Evolutionary conservation across 306 rosid species (phyloP).

Genomic region (barrel medic (Medicago truncatula)): DNA sequence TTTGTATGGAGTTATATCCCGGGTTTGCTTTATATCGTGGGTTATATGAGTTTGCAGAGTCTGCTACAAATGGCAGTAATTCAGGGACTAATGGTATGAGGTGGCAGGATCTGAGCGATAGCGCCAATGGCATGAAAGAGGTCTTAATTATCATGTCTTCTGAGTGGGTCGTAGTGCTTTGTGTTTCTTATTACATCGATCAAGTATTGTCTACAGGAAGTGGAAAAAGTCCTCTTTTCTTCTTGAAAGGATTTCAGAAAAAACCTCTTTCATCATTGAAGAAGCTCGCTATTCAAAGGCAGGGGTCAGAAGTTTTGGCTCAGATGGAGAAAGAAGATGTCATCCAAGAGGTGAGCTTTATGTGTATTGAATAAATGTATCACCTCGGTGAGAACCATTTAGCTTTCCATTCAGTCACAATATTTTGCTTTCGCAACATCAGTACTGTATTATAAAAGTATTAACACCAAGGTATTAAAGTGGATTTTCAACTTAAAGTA

Average conservation of each 20-base stretch:
- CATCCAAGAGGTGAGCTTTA: slow-evolving; percentile 69
- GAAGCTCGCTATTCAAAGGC: slow-evolving; percentile 48
- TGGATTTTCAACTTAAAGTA: background rate
- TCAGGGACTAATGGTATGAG: slow-evolving; percentile 67
- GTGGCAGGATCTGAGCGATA: slow-evolving; percentile 68
- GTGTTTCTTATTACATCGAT: slow-evolving; percentile 67
- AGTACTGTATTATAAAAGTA: background rate
- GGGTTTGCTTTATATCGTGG: slow-evolving; percentile 87
- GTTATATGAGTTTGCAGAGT: slow-evolving; percentile 68
- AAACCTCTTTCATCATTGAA: slow-evolving; percentile 46
- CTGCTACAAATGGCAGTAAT: slow-evolving; percentile 42
- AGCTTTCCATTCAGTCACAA: background rate
- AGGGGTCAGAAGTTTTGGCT: slow-evolving; percentile 62
- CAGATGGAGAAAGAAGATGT: slow-evolving; percentile 78
- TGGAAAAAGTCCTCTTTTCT: slow-evolving; percentile 60
- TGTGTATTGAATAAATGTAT: background rate
- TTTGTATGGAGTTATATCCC: slow-evolving; percentile 73
- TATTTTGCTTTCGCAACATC: background rate
- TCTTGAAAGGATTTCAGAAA: slow-evolving; percentile 61
- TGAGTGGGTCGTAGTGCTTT: slow-evolving; percentile 72
- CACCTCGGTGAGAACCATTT: slow-evolving; percentile 24
- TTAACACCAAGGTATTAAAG: too few species aligned
- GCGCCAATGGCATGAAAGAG: slow-evolving; percentile 65
- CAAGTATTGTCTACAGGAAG: slow-evolving; percentile 64
- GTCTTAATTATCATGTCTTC: slow-evolving; percentile 66